Evolutionary conservation across 31 red algal genomes (phyloP).

Genomic region (Odonthalia washingtoniensis): DNA sequence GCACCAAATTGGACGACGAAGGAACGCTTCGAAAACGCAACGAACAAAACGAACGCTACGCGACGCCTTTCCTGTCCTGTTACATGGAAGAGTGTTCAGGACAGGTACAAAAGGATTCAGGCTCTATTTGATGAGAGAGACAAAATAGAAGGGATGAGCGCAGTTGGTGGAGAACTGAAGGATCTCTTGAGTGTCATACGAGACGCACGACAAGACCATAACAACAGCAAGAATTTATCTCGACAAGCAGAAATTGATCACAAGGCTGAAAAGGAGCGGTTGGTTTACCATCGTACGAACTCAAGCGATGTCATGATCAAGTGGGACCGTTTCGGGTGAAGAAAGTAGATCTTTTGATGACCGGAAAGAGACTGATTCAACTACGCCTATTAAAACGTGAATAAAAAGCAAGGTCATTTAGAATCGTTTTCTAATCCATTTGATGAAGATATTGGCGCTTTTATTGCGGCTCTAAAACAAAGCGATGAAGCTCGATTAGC

Average conservation of each 20-base stretch:
- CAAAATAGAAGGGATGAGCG: constrained; percentile 29
- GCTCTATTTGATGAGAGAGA: constrained; percentile 12
- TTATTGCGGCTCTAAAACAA: too few relatives aligned
- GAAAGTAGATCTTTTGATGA: not conserved
- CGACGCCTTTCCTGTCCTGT: constrained; percentile 4
- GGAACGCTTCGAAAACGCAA: constrained; percentile 13
- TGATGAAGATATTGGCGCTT: not conserved
- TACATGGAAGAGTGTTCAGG: constrained; percentile 42
- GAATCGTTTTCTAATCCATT: not conserved
- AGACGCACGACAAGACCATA: not conserved
- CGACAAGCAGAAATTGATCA: not conserved
- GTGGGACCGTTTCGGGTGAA: not conserved
- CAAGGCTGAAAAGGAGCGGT: constrained; percentile 1
- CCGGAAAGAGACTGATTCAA: not conserved
- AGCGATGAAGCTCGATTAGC: too few relatives aligned
- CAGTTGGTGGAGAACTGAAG: constrained; percentile 7
- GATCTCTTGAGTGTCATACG: constrained; percentile 25
- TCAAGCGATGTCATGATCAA: not conserved
- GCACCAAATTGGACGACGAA: constrained; percentile 21
- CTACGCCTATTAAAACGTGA: not conserved
- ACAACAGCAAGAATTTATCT: not conserved
- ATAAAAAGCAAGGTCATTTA: not conserved
- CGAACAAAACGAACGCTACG: constrained; percentile 14
- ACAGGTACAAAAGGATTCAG: constrained; percentile 40
- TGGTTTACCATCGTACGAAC: constrained; percentile 1